Percentiles rank a stretch among this genome's conserved stretches.
Evolutionary conservation across 495 filamentous ascomycete species (phyloP).

Genomic region (Xylaria cubensis): DNA sequence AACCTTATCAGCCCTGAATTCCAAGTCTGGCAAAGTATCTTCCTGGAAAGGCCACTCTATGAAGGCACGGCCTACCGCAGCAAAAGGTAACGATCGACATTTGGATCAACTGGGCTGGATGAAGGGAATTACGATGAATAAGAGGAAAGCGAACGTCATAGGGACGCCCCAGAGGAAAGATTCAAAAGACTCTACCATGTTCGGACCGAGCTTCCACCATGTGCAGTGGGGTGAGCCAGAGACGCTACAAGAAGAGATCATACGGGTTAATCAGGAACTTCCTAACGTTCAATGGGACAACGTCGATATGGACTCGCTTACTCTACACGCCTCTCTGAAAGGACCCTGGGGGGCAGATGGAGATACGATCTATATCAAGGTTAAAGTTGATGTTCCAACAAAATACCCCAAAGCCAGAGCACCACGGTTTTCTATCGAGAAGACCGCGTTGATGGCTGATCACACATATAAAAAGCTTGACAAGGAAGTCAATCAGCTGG

Average conservation of each 20-base stretch:
- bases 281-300: conserved; percentile 85
- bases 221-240: conserved; percentile 77
- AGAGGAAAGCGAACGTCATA: conserved; percentile 51
- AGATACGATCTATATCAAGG: conserved; percentile 75
- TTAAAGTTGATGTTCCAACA: conserved; percentile 77
- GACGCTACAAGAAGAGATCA: conserved; percentile 85
- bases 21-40: conserved; percentile 41
- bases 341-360: conserved; percentile 84
- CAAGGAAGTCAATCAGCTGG: conserved; percentile 72
- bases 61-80: conserved; percentile 63
- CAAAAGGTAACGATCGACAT: conserved; percentile 65
- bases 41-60: conserved; percentile 64
- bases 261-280: conserved; percentile 80
- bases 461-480: conserved; percentile 68
- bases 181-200: conserved; percentile 52
- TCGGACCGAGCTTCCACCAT: conserved; percentile 51
- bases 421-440: conserved; percentile 75
- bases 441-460: conserved; percentile 77
- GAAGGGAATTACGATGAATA: conserved; percentile 86
- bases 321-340: conserved; percentile 75
- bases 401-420: conserved; percentile 74
- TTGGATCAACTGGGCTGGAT: conserved; percentile 83
- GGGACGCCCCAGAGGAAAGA: conserved; percentile 43
- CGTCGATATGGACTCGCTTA: conserved; percentile 79
- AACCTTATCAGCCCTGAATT: conserved; percentile 45